Base-by-base conservation (phyloP, 345 rosid species). In the Populus alba region DNA sequence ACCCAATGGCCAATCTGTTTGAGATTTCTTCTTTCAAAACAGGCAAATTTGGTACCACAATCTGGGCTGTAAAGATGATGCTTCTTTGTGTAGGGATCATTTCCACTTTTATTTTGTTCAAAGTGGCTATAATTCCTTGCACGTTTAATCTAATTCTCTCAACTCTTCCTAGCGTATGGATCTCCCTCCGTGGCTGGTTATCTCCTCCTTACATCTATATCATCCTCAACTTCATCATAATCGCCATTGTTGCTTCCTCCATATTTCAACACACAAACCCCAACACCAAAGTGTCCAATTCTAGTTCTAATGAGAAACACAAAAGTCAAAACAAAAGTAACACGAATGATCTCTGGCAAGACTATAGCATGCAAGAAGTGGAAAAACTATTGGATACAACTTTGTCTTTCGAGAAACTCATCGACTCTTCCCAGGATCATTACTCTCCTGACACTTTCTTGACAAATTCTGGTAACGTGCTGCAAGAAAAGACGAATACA, bases 181-280 rank as follows among this genome's bases (percentile, higher is more conserved):
- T 74, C 82, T 80, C 74, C 37, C 12, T 86, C 38, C 81, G 82
- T 43, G 51, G 59, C 66, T 80, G 83, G 78, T 70, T 87, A 0
- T 81, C 89, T 62, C 92, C 91, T 8, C 90, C 83, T 17, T 90
- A 85, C 80, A 80, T 90, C 37, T 88, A 84, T 69, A 76, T 90
- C 47, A 65, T 90, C 71, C 69, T 88, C 82, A 87, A 90, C 70
- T 80, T 83, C 80, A 83, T 90, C 77, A 84, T 90, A 77, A 16
- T 88, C 76, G 72, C 84, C 82, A 85, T 89, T 41, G 85, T 74
- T 41, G 88, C 87, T 33, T 85, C 83, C 11, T 85, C 86, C 70
- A 66, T 74, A 10, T 74, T 70, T 79, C 72, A 72, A 1, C 81
- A 66, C 75, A 86, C 68, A 27, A 69, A 70, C 55, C 25, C 49